A percentile compares a stretch with the other conserved stretches of the same genome.
Conservation (phyloP, 169 alveolate species). For the Theileria luwenshuni region DNA sequence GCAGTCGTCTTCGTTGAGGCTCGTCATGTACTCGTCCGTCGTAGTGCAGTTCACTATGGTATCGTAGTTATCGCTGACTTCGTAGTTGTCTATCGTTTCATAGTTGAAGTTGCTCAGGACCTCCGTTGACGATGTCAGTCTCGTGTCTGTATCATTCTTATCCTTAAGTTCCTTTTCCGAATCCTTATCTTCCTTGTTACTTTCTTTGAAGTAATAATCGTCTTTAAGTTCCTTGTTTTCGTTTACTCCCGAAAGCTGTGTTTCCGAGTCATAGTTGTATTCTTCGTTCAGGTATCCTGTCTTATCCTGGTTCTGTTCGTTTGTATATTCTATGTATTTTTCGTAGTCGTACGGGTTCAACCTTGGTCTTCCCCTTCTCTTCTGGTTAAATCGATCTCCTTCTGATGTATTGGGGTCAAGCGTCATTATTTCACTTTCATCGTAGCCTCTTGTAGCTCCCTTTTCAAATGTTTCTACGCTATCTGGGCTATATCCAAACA, state of each 20-base stretch:
- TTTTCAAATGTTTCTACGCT: not conserved
- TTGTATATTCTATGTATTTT: not conserved
- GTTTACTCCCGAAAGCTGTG: too few relatives aligned
- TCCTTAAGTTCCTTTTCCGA: constrained; percentile 8
- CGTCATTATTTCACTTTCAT: too few relatives aligned
- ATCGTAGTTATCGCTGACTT: constrained; percentile 15
- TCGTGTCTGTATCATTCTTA: constrained; percentile 18
- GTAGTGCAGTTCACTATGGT: constrained; percentile 10
- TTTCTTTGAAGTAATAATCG: not conserved
- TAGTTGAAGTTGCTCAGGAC: constrained; percentile 22
- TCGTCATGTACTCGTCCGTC: not conserved
- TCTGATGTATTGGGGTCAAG: not conserved
- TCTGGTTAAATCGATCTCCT: not conserved
- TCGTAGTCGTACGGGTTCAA: not conserved
- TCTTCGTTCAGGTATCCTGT: too few relatives aligned
- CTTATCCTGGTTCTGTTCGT: too few relatives aligned
- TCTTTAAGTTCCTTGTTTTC: constrained; percentile 2
- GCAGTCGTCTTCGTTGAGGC: constrained; percentile 8
- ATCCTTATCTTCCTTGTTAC: constrained; percentile 3
- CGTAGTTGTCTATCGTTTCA: constrained; percentile 22
- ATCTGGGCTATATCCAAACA: constrained; percentile 5
- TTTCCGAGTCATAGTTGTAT: too few relatives aligned
- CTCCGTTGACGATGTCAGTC: constrained; percentile 14
- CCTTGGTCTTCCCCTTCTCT: constrained; percentile 10
- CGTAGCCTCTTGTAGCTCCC: not conserved